Base-by-base conservation (phyloP, 2,329 filamentous ascomycete genomes). In the Thielaviopsis populi region DNA sequence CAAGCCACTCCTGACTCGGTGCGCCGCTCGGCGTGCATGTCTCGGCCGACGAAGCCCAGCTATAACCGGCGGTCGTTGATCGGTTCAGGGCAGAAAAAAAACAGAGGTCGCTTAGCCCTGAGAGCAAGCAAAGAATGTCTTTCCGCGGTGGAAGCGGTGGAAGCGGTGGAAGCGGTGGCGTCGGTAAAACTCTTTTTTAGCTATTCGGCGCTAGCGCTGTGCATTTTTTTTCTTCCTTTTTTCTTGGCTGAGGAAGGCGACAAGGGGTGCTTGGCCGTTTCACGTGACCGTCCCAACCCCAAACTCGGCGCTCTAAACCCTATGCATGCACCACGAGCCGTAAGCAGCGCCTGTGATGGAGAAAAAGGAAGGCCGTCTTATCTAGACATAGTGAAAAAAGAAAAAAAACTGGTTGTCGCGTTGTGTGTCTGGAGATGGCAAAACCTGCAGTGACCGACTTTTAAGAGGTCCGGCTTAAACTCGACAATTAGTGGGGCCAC, bases 31-130 rank as follows among this genome's bases (percentile, higher is more conserved):
- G 17, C 17, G 30, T n/a, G 13, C 13, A 40, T 42, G 17, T 37
- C 19, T 53, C 59, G 22, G 58, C 41, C 63, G 63, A 48, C 63
- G 58, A 53, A 64, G 58, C 63, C 63, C 58, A 64, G 63, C 63
- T 64, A 64, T 64, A 64, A 64, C 63, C 63, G 58, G 8, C 63
- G 63, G 63, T 27, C 37, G 41, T 33, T 56, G 24, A 33, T 6
- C 24, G 15, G 27, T n/a, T 8, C 58, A 24, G 24, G 15, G 17
- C 24, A 42, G 22, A 30, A 30, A 11, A 61, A 61, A 56, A 54
- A 56, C 8, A 33, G 24, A 50, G 19, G 46, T 15, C 24, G 46
- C n/a, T 24, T 27, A 50, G 19, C n/a, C 19, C 24, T 50, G 46
- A 13, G 33, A 24, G 3, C 50, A 53, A 54, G 50, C 24, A 54